Conservation (phyloP, 2,329 filamentous ascomycete genomes). For the Xylaria sp. region DNA sequence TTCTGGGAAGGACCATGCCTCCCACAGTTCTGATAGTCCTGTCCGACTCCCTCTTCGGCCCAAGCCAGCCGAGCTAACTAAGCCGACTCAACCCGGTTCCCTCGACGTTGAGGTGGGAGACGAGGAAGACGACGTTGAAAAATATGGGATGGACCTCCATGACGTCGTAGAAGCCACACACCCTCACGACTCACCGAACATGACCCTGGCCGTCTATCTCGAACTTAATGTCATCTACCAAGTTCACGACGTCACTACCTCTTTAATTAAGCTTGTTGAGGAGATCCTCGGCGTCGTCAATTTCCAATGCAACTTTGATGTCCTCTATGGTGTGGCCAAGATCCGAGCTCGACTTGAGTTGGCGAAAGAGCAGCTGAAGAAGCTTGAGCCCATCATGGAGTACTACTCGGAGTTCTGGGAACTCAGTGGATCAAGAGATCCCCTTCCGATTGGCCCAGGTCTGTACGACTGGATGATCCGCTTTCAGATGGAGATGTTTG, state of each 20-base stretch:
- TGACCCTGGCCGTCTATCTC: slow-evolving; percentile 6
- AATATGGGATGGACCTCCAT: slow-evolving; percentile 4
- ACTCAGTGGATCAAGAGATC: background rate
- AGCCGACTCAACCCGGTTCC: background rate
- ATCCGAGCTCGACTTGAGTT: slow-evolving; percentile 11
- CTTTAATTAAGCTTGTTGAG: slow-evolving; percentile 11
- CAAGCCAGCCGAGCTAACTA: background rate
- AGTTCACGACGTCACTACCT: slow-evolving; percentile 4
- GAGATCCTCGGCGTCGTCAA: slow-evolving; percentile 8
- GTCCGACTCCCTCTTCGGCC: background rate
- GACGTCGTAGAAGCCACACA: slow-evolving; percentile 2
- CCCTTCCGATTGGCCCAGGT: slow-evolving; percentile 28
- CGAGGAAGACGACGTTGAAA: slow-evolving; percentile 1
- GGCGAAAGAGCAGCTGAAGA: slow-evolving; percentile 18
- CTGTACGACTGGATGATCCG: slow-evolving; percentile 26
- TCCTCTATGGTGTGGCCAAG: background rate
- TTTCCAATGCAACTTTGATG: background rate
- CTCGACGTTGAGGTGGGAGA: background rate
- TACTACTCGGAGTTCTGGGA: slow-evolving; percentile 26
- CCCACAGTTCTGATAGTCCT: slow-evolving; percentile 9
- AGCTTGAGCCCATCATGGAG: slow-evolving; percentile 24
- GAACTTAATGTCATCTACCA: slow-evolving; percentile 9
- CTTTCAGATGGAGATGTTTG: slow-evolving; percentile 23
- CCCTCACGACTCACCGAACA: background rate
- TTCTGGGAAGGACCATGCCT: background rate